Conservation (phyloP, 257 asterid species). For the Ehretia macrophylla region DNA sequence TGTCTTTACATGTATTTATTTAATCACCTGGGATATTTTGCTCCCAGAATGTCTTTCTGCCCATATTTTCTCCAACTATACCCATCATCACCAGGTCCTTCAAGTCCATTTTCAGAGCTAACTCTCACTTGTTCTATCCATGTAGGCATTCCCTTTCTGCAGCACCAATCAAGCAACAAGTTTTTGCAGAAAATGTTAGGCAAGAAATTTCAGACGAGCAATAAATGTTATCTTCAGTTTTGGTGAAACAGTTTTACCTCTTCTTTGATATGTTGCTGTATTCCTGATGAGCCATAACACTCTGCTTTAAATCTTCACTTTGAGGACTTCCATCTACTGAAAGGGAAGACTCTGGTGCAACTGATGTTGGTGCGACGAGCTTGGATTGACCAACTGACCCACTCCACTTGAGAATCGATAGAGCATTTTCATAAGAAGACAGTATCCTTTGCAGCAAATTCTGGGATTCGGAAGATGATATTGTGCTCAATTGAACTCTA, state of each 20-base stretch:
- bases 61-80: constrained; percentile 89
- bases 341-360: constrained; percentile 37
- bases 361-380: constrained; percentile 18
- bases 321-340: constrained; percentile 56
- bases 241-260: constrained; percentile 37
- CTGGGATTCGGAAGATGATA: constrained; percentile 33
- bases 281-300: constrained; percentile 30
- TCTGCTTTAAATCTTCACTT: constrained; percentile 38
- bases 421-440: constrained; percentile 69
- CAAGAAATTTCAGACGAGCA: not conserved
- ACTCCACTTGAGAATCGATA: constrained; percentile 57
- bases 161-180: constrained; percentile 8
- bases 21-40: constrained; percentile 41
- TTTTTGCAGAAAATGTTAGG: not conserved
- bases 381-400: constrained; percentile 25
- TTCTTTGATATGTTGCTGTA: constrained; percentile 42
- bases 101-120: constrained; percentile 51
- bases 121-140: constrained; percentile 70
- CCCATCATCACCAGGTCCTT: constrained; percentile 82
- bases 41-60: constrained; percentile 55
- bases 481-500: constrained; percentile 37
- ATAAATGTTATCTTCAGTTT: not conserved
- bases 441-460: constrained; percentile 63
- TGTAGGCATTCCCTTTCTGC: constrained; percentile 71
- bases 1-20: no score